phyloP scores from a whole-genome alignment of 768 basidiomycete genomes.

The Podaxis rugospora region DNA sequence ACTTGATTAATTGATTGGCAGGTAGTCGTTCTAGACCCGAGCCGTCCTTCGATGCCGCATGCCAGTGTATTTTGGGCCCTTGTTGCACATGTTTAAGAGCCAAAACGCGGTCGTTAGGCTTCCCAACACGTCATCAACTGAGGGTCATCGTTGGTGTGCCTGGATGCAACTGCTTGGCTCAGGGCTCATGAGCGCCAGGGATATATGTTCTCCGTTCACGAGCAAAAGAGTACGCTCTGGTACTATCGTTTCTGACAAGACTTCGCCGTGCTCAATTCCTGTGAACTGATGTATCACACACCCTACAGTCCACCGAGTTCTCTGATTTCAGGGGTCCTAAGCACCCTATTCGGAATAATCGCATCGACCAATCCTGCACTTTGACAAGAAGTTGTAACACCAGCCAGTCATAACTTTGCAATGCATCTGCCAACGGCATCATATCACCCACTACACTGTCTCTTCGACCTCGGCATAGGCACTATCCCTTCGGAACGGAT shows the following conservation, averaged over 20 bases:
- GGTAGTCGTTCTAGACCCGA: no score
- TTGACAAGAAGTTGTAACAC: not conserved
- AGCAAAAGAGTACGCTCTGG: not conserved
- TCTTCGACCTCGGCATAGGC: not conserved
- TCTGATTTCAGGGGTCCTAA: not conserved
- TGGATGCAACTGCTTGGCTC: no score
- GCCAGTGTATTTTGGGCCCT: no score
- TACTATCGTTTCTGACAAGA: not conserved
- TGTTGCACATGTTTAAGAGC: no score
- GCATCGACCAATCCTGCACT: not conserved
- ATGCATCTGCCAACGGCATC: conserved; percentile 6
- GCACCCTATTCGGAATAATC: not conserved
- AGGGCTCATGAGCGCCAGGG: no score
- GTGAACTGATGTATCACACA: not conserved
- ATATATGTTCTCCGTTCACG: not conserved
- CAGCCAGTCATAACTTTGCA: not conserved
- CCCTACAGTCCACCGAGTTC: not conserved
- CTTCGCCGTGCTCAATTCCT: not conserved
- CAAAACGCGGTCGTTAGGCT: no score
- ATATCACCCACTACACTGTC: conserved; percentile 3
- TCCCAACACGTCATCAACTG: no score
- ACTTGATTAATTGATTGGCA: no score
- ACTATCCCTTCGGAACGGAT: not conserved
- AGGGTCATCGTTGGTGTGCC: no score
- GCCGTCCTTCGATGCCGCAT: no score